Conservation (phyloP, 2,329 filamentous ascomycete species). For the Cordyceps cateniannulata region DNA sequence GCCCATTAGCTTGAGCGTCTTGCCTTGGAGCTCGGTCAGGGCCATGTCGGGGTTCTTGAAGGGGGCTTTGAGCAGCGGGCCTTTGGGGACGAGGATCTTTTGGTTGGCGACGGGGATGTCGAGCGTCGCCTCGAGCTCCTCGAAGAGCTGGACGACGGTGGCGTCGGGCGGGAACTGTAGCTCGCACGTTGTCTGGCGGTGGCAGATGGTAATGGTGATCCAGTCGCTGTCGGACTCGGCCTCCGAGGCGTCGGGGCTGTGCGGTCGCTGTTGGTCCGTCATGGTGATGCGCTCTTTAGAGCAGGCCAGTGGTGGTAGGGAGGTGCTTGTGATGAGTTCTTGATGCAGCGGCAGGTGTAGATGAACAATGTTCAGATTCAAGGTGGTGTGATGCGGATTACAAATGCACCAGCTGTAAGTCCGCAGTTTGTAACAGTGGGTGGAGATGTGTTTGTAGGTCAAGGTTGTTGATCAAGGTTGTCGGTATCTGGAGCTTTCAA, state of each 20-base stretch:
- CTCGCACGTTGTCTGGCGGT: slow-evolving; percentile 40
- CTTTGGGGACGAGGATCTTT: slow-evolving; percentile 61
- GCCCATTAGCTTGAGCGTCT: slow-evolving; percentile 61
- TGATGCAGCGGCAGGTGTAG: background rate
- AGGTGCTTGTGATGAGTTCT: too few species aligned
- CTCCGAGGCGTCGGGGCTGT: slow-evolving; percentile 10
- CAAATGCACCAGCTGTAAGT: background rate
- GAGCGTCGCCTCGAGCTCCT: slow-evolving; percentile 48
- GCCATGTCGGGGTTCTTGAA: slow-evolving; percentile 52
- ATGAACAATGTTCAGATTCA: background rate
- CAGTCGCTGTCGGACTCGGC: slow-evolving; percentile 21
- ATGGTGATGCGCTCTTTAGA: slow-evolving; percentile 8
- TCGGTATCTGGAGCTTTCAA: background rate
- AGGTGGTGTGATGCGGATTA: slow-evolving; percentile 4
- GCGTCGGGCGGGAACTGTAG: slow-evolving; percentile 38
- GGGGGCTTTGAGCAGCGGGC: slow-evolving; percentile 57
- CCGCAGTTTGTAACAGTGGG: background rate
- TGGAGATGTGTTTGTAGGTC: background rate
- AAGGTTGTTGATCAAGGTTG: background rate
- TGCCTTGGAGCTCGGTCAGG: slow-evolving; percentile 42
- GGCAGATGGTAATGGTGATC: slow-evolving; percentile 39
- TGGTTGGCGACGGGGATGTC: slow-evolving; percentile 58
- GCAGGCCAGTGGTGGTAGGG: background rate
- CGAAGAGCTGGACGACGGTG: slow-evolving; percentile 53
- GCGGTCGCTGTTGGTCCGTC: slow-evolving; percentile 4